Conservation (phyloP, 1,284 basidiomycete species). For the Ganoderma sinense region DNA sequence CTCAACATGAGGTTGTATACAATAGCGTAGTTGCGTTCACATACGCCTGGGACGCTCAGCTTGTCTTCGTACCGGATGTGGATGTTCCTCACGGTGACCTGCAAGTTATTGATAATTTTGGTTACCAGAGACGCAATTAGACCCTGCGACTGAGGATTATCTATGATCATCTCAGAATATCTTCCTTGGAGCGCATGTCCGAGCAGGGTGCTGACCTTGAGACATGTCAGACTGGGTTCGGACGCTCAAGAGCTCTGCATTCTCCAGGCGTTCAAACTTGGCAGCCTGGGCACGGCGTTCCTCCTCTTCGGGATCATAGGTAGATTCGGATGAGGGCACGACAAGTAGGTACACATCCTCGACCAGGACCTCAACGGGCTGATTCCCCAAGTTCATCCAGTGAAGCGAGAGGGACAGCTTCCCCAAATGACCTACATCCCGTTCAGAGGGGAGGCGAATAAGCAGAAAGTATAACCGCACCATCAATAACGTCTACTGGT, state of each 20-base stretch:
- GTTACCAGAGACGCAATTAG: conserved; percentile 87
- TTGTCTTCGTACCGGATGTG: conserved; percentile 98
- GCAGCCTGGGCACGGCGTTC: conserved; percentile 83
- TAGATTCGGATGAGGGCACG: conserved; percentile 80
- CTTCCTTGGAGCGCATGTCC: conserved; percentile 6
- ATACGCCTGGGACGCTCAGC: conserved; percentile 90
- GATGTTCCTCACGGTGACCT: conserved; percentile 95
- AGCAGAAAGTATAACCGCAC: conserved; percentile 44
- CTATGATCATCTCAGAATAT: conserved; percentile 33
- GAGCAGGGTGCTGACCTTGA: conserved; percentile 45
- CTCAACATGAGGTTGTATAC: background rate
- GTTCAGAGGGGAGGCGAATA: background rate
- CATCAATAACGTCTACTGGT: conserved; percentile 96
- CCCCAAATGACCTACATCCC: conserved; percentile 85
- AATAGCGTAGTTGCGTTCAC: conserved; percentile 32
- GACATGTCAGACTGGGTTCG: conserved; percentile 65
- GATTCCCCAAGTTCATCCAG: conserved; percentile 94
- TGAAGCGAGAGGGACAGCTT: conserved; percentile 94
- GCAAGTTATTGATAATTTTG: conserved; percentile 96
- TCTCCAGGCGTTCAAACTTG: conserved; percentile 90
- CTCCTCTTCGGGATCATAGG: conserved; percentile 87
- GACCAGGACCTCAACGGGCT: conserved; percentile 91
- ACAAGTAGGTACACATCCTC: conserved; percentile 97
- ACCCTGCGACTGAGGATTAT: conserved; percentile 81
- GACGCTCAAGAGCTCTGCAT: conserved; percentile 88